These are phyloP conservation scores for Fusarium sp. DNA, from an alignment of 2,329 filamentous ascomycete species.

Conservation along the genomic window DNA sequence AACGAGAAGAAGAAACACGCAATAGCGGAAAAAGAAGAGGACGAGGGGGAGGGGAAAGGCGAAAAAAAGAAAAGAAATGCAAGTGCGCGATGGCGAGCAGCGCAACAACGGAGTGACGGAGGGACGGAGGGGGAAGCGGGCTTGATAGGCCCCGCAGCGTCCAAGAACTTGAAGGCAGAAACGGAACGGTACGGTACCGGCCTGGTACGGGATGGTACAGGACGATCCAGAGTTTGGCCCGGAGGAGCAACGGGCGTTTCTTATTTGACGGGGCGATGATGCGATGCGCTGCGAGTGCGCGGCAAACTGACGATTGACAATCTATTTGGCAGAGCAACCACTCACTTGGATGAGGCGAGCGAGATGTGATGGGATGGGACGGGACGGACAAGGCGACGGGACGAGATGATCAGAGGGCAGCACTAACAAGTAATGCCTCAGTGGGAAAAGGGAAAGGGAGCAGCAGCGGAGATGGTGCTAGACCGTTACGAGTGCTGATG, in stretches of 20 bases:
- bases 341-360: slow-evolving; percentile 33
- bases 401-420: neutral
- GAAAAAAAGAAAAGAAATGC: slow-evolving; percentile 28
- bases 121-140: slow-evolving; percentile 27
- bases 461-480: neutral
- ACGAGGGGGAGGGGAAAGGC: slow-evolving; percentile 16
- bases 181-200: slow-evolving; percentile 26
- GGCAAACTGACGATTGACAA: slow-evolving; percentile 10
- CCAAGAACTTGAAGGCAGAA: slow-evolving; percentile 6
- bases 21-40: slow-evolving; percentile 8
- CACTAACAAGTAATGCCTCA: slow-evolving; percentile 24
- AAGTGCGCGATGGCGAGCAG: slow-evolving; percentile 34
- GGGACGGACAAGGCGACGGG: slow-evolving; percentile 3
- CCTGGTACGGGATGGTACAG: slow-evolving; percentile 32
- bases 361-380: neutral
- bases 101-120: slow-evolving; percentile 15
- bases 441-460: neutral
- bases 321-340: slow-evolving; percentile 25
- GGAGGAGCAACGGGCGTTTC: neutral
- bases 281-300: neutral
- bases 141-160: slow-evolving; percentile 32
- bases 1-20: slow-evolving; percentile 5
- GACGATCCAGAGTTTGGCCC: slow-evolving; percentile 21
- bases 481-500: slow-evolving; percentile 12
- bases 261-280: slow-evolving; percentile 21